phyloP scores from a whole-genome alignment of 495 filamentous ascomycete species.

The Cairneyella variabilis region DNA sequence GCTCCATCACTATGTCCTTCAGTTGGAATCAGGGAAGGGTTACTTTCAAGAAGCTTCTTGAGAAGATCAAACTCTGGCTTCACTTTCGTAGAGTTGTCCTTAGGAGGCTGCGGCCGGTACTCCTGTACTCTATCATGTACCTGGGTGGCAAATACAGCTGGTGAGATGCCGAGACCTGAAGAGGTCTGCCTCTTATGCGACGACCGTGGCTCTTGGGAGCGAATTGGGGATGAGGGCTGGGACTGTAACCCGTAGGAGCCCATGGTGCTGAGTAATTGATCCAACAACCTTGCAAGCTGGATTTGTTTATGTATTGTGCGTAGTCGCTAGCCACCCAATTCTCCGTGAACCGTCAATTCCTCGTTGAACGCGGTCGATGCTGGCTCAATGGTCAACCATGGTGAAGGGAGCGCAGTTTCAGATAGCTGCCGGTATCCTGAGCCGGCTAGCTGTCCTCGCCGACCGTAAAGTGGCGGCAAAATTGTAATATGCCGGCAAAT shows the following conservation, averaged over 20 bases:
- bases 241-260: not conserved
- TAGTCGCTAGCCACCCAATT: too few species aligned
- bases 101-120: not conserved
- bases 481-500: too few species aligned
- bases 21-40: not conserved
- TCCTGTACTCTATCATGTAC: not conserved
- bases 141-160: slow-evolving; percentile 14
- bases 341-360: too few species aligned
- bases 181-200: not conserved
- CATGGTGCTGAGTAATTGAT: not conserved
- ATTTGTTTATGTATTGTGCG: too few species aligned
- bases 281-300: too few species aligned
- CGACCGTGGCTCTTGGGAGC: not conserved
- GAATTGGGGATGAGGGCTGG: slow-evolving; percentile 10
- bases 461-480: too few species aligned
- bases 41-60: not conserved
- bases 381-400: too few species aligned
- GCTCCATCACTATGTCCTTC: not conserved
- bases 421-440: too few species aligned
- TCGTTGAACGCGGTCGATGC: too few species aligned
- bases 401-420: too few species aligned
- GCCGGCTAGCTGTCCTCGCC: too few species aligned
- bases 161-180: not conserved
- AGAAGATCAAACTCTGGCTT: not conserved
- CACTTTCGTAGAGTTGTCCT: not conserved